Evolutionary conservation across 2,329 filamentous ascomycete species (phyloP), one percentile per base, ranked within the genome.

Genomic region (Berkeleyomyces basicola): DNA sequence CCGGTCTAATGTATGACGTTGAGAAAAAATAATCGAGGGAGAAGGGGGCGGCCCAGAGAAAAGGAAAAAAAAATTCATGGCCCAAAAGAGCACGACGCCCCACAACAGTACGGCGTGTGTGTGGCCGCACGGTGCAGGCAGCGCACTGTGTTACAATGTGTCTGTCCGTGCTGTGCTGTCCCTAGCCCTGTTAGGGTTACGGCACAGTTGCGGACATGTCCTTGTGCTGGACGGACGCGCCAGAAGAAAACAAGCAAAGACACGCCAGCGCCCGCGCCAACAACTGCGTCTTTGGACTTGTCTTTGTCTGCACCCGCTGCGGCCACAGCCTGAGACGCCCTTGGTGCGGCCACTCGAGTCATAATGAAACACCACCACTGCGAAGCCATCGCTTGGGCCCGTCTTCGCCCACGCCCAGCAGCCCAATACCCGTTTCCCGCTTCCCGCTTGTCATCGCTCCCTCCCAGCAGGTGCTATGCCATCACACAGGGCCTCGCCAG

Each of bases 1-100:
- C 63, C 60, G 63, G 63, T 64, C 63, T 49, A 53, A 58, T 62
- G 63, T 64, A 64, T 64, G 63, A 64, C 63, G 63, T 64, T 64
- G 63, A 64, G 63, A 51, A 64, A 64, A 62, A 62, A 55, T 55
- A 55, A 55, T 61, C 63, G 63, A 64, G 63, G 63, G 63, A 64
- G 60, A 62, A 57, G 62, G 62, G 51, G 43, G 60, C 62, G 42
- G 59, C 49, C 58, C 49, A 64, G 51, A 61, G 62, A 64, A 64
- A 57, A 63, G 58, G 51, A 61, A 64, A 64, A 61, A 61, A 61
- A 64, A 64, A 62, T 55, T 55, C 60, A 62, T 40, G 63, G 49
- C 53, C 44, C 55, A 61, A 55, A 61, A 42, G 58, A 63, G 40
- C 46, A 62, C 42, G 37, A 39, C n/a, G 60, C 42, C 51, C 63